These are phyloP conservation scores for Hemisphaericaspora xylanilytica DNA, from an alignment of 1,139 yeast species.

Conservation along the genomic window DNA sequence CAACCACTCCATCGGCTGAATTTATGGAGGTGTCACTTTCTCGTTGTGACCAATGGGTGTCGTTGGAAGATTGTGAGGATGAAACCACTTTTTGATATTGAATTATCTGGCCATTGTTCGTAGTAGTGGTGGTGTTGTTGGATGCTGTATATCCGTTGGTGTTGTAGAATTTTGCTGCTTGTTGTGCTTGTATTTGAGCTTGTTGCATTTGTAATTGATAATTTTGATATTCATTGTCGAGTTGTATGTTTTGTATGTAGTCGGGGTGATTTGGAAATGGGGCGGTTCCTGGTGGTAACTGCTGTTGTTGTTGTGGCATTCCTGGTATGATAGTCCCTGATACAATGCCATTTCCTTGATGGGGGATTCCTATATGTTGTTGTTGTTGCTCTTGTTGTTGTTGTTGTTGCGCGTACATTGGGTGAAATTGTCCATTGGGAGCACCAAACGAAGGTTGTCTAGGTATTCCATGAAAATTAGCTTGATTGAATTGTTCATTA, in stretches of 20 bases:
- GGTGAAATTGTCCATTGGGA: conserved; percentile 10
- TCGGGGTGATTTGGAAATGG: conserved; percentile 26
- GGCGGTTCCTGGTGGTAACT: conserved; percentile 19
- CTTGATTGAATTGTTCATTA: conserved; percentile 14
- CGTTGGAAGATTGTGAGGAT: conserved; percentile 46
- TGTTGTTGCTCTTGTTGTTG: conserved; percentile 17
- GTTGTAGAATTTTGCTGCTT: conserved; percentile 9
- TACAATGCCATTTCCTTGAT: conserved; percentile 4
- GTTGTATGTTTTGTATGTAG: conserved; percentile 16
- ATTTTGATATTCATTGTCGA: conserved; percentile 27
- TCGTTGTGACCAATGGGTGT: conserved; percentile 46
- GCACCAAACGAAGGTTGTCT: conserved; percentile 14
- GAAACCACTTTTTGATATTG: conserved; percentile 26
- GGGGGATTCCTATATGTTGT: conserved; percentile 8
- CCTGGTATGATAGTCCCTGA: conserved; percentile 6
- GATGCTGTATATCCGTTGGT: conserved; percentile 1
- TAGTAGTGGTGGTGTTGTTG: background rate
- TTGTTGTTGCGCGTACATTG: conserved; percentile 7
- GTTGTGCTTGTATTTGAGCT: conserved; percentile 17
- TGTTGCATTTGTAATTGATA: conserved; percentile 30
- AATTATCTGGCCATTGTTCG: conserved; percentile 14
- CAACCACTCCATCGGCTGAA: conserved; percentile 34
- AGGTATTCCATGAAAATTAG: conserved; percentile 16
- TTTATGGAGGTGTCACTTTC: conserved; percentile 47
- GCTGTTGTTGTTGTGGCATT: conserved; percentile 16